A percentile compares a stretch with the other conserved stretches of the same genome.
These are phyloP conservation scores for Metschnikowia lunata DNA, from an alignment of 805 yeast species.

Conservation along the genomic window DNA sequence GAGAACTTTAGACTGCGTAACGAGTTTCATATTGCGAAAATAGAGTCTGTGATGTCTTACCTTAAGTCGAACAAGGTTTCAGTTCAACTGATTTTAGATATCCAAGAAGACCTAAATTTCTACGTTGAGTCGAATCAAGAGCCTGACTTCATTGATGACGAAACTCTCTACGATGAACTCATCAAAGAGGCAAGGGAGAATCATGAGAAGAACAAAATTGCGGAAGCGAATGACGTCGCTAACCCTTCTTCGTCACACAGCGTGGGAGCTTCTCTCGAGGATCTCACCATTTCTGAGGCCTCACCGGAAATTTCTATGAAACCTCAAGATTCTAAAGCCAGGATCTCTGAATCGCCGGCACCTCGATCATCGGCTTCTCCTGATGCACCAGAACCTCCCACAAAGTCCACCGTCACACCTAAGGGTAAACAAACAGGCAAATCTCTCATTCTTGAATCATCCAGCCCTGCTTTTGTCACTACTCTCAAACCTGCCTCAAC, in stretches of 20 bases:
- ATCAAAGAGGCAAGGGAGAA: slow-evolving; percentile 22
- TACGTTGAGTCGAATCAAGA: slow-evolving; percentile 37
- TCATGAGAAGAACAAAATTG: slow-evolving; percentile 11
- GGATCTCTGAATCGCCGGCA: slow-evolving; percentile 3
- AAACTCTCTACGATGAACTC: slow-evolving; percentile 40
- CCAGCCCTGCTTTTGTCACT: slow-evolving; percentile 39
- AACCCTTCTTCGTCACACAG: slow-evolving; percentile 4
- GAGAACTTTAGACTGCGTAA: slow-evolving; percentile 28
- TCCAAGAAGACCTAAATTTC: slow-evolving; percentile 37
- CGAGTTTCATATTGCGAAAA: slow-evolving; percentile 35
- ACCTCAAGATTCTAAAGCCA: slow-evolving; percentile 1
- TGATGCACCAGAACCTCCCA: slow-evolving; percentile 1
- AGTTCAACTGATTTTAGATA: slow-evolving; percentile 22
- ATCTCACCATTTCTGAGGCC: neutral
- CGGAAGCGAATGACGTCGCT: slow-evolving; percentile 1
- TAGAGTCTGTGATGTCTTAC: slow-evolving; percentile 27
- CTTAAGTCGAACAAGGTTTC: slow-evolving; percentile 21
- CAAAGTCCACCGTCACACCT: slow-evolving; percentile 10
- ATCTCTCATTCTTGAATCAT: slow-evolving; percentile 20
- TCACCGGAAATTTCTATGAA: neutral
- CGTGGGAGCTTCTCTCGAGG: slow-evolving; percentile 3
- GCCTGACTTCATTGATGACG: slow-evolving; percentile 35
- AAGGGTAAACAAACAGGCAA: slow-evolving; percentile 14
- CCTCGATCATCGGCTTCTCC: slow-evolving; percentile 2
- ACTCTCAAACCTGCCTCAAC: slow-evolving; percentile 52